Conservation (phyloP, 2,329 filamentous ascomycete species). For the Akanthomyces muscarius region DNA sequence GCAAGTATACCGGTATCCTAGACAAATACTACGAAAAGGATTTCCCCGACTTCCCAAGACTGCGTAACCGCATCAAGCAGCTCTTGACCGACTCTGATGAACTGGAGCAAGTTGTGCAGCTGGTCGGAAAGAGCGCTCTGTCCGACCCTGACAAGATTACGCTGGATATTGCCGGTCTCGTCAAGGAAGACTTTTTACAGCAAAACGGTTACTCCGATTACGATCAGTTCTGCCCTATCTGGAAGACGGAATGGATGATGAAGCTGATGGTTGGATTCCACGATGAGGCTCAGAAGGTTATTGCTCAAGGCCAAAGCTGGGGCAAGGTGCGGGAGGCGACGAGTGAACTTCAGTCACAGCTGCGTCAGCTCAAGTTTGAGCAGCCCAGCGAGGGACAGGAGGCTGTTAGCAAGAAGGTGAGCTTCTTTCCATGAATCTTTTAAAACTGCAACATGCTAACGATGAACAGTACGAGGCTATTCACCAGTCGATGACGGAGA, state of each 20-base stretch:
- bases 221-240: conserved; percentile 97
- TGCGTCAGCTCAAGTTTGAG: conserved; percentile 97
- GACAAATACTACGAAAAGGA: conserved; percentile 95
- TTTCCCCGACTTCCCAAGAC: conserved; percentile 86
- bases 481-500: conserved; percentile 88
- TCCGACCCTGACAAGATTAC: conserved; percentile 98
- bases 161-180: conserved; percentile 79
- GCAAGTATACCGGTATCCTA: conserved; percentile 85
- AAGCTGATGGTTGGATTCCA: conserved; percentile 98
- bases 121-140: conserved; percentile 94
- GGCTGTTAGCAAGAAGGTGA: conserved; percentile 75
- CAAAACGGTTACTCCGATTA: conserved; percentile 99
- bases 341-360: conserved; percentile 74
- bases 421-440: conserved; percentile 24
- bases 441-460: conserved; percentile 33
- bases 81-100: conserved; percentile 94
- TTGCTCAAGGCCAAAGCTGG: conserved; percentile 89
- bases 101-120: conserved; percentile 95
- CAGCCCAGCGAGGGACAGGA: conserved; percentile 81
- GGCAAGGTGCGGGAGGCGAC: conserved; percentile 89
- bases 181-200: conserved; percentile 99
- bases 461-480: conserved; percentile 90
- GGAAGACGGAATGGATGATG: conserved; percentile 99
- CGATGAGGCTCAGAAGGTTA: conserved; percentile 93
- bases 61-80: conserved; percentile 90